These are phyloP conservation scores for Penicillium sumatraense DNA, from an alignment of 2,329 filamentous ascomycete genomes.

Conservation along the genomic window DNA sequence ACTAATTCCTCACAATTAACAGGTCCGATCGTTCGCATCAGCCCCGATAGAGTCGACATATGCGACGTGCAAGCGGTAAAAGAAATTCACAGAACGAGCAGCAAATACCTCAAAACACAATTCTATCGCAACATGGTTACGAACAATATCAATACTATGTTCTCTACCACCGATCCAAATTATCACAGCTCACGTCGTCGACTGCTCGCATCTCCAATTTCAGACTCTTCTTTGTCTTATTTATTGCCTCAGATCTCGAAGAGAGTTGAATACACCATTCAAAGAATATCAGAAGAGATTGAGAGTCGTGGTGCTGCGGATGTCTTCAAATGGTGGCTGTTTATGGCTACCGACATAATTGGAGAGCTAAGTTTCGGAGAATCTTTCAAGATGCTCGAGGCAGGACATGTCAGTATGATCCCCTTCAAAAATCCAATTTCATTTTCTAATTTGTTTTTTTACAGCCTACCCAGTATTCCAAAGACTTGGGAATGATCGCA, in stretches of 20 bases:
- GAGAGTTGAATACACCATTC: conserved; percentile 46
- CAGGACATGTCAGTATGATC: conserved; percentile 47
- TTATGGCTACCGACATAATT: conserved; percentile 60
- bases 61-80: conserved; percentile 40
- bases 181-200: conserved; percentile 48
- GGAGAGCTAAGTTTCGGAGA: conserved; percentile 60
- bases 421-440: too few relatives aligned
- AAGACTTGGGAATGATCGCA: conserved; percentile 38
- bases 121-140: conserved; percentile 35
- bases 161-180: conserved; percentile 46
- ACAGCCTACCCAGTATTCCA: conserved; percentile 49
- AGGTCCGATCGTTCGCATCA: conserved; percentile 40
- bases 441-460: neutral
- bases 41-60: conserved; percentile 39
- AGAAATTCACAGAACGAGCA: conserved; percentile 40
- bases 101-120: conserved; percentile 37
- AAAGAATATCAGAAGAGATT: conserved; percentile 53
- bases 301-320: conserved; percentile 45
- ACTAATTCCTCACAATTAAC: conserved; percentile 1
- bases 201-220: conserved; percentile 44
- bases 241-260: conserved; percentile 48
- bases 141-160: conserved; percentile 37
- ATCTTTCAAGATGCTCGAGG: conserved; percentile 59
- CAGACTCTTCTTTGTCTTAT: conserved; percentile 26
- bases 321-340: conserved; percentile 59